phyloP scores from a whole-genome alignment of 805 yeast species.

The Candida maris region DNA sequence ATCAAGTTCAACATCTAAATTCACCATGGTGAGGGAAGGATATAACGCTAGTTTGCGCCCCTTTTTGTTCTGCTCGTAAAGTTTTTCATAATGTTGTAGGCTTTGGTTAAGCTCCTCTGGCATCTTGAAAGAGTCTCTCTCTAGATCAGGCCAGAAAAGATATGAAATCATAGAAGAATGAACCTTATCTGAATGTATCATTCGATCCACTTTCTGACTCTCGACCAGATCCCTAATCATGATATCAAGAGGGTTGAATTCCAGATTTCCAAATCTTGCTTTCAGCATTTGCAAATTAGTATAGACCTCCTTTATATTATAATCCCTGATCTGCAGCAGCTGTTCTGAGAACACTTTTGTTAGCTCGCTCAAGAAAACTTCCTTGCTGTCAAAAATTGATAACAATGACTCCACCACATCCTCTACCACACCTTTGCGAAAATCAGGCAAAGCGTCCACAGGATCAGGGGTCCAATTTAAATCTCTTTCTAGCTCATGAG shows the following conservation, averaged over 20 bases:
- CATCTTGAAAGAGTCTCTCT: conserved; percentile 40
- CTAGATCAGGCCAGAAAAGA: conserved; percentile 74
- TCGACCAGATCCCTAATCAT: conserved; percentile 74
- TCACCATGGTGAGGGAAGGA: conserved; percentile 59
- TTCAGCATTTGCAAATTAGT: conserved; percentile 52
- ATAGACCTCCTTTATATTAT: conserved; percentile 37
- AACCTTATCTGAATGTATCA: conserved; percentile 32
- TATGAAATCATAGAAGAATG: conserved; percentile 68
- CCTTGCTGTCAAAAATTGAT: conserved; percentile 69
- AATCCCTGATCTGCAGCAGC: conserved; percentile 43
- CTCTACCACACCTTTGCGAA: conserved; percentile 53
- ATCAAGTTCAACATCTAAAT: conserved; percentile 53
- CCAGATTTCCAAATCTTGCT: conserved; percentile 60
- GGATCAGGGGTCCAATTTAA: conserved; percentile 82
- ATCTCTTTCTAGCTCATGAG: conserved; percentile 41
- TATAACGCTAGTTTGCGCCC: conserved; percentile 59
- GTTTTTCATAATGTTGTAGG: conserved; percentile 39
- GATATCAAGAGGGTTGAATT: conserved; percentile 68
- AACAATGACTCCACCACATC: conserved; percentile 71
- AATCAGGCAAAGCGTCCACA: conserved; percentile 85
- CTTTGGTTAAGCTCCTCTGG: conserved; percentile 44
- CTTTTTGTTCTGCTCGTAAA: conserved; percentile 42
- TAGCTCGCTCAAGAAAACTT: conserved; percentile 62
- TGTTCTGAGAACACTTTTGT: conserved; percentile 55
- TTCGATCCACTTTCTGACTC: conserved; percentile 45